Evolutionary conservation across 2,329 filamentous ascomycete genomes (phyloP).

Genomic region (Beauveria scarabaeidicola): DNA sequence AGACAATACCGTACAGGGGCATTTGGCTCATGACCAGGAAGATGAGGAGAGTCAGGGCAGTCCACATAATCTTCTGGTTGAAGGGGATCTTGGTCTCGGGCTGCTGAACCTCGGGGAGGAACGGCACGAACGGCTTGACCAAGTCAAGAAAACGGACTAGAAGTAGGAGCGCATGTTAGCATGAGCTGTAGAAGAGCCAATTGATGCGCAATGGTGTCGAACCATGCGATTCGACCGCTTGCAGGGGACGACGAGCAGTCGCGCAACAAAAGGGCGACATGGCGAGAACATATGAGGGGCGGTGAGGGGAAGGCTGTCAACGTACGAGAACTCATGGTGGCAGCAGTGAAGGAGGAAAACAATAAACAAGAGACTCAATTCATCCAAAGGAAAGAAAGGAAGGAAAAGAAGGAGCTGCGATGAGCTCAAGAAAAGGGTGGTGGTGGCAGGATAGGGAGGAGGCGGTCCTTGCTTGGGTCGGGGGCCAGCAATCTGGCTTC

Average conservation of each 20-base stretch:
- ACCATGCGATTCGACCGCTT: constrained; percentile 14
- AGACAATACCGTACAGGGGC: constrained; percentile 98
- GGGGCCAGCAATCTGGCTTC: constrained; percentile 35
- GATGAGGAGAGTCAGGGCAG: constrained; percentile 87
- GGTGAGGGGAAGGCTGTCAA: constrained; percentile 15
- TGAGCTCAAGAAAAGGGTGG: constrained; percentile 27
- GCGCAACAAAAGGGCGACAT: constrained; percentile 2
- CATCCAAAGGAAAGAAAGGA: constrained; percentile 30
- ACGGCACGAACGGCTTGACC: constrained; percentile 98
- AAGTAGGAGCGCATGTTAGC: constrained; percentile 20
- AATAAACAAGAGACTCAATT: constrained; percentile 31
- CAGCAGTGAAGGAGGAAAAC: constrained; percentile 19
- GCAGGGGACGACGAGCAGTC: constrained; percentile 12
- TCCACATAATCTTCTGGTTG: constrained; percentile 98
- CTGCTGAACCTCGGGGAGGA: constrained; percentile 97
- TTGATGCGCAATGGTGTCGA: constrained; percentile 20
- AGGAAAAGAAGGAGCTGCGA: constrained; percentile 28
- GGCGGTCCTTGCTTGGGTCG: constrained; percentile 22
- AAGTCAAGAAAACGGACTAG: constrained; percentile 98
- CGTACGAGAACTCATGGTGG: constrained; percentile 50
- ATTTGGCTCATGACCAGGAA: constrained; percentile 99
- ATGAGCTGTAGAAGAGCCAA: constrained; percentile 7
- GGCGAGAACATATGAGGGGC: not conserved
- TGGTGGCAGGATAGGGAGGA: constrained; percentile 26
- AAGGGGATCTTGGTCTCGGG: constrained; percentile 98